Evolutionary conservation across 768 basidiomycete species (phyloP).

Genomic region (Leucocoprinus leucothites): DNA sequence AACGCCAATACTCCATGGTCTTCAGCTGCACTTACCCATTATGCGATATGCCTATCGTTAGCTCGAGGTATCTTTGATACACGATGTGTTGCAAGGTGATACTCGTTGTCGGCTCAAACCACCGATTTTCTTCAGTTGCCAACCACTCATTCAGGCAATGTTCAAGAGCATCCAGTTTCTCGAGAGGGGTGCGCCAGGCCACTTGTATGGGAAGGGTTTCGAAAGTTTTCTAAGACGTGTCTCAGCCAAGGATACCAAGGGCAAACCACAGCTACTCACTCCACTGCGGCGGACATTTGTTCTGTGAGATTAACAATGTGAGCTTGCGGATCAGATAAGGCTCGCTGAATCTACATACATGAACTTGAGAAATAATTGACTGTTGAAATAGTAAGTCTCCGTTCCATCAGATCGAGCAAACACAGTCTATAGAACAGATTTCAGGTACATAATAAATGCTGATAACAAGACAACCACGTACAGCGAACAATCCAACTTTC

Average conservation of each 20-base stretch:
- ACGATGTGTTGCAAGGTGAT: conserved; percentile 62
- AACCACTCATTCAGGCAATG: conserved; percentile 71
- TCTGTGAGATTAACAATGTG: conserved; percentile 27
- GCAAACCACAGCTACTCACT: conserved; percentile 29
- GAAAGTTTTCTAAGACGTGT: conserved; percentile 52
- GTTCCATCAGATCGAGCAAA: conserved; percentile 73
- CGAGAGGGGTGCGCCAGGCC: conserved; percentile 70
- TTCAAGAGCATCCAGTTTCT: conserved; percentile 70
- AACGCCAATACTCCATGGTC: not conserved
- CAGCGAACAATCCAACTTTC: conserved; percentile 77
- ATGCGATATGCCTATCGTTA: conserved; percentile 64
- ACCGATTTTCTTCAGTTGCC: conserved; percentile 73
- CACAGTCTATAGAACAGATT: conserved; percentile 42
- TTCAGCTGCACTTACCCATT: conserved; percentile 35
- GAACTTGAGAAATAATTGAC: conserved; percentile 70
- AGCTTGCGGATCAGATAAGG: not conserved
- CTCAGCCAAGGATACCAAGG: conserved; percentile 10
- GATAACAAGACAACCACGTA: conserved; percentile 23
- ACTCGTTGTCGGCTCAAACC: conserved; percentile 69
- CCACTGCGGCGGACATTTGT: conserved; percentile 74
- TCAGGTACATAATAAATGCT: not conserved
- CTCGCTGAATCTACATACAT: conserved; percentile 42
- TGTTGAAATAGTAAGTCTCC: conserved; percentile 81
- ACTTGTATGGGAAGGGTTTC: conserved; percentile 70
- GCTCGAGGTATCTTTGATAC: conserved; percentile 62